These are phyloP conservation scores for Vaccinium macrocarpon DNA, from an alignment of 148 eudicot genomes.

Conservation along the genomic window DNA sequence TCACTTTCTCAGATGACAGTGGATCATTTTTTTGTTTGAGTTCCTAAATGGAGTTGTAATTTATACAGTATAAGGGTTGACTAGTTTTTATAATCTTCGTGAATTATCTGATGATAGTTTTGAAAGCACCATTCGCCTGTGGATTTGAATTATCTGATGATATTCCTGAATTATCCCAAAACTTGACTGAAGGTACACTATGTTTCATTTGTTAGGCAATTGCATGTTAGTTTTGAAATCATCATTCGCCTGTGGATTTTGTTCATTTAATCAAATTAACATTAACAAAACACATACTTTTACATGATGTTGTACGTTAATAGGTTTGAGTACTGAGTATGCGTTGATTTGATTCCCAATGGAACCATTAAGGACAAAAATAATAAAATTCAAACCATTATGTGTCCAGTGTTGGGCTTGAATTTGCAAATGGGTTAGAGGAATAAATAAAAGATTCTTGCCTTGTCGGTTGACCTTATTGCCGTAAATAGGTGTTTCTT, in stretches of 20 bases:
- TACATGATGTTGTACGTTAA: neutral
- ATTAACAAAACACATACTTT: neutral
- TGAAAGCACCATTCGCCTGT: too few species aligned
- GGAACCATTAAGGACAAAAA: neutral
- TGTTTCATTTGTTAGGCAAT: neutral
- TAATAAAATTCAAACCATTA: neutral
- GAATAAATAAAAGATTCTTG: conserved; percentile 3
- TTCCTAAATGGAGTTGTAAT: neutral
- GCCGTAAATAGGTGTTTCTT: neutral
- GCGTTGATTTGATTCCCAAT: neutral
- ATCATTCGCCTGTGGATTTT: neutral
- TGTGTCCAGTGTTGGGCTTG: too few species aligned
- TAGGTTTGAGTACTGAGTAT: neutral
- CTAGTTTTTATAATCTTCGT: neutral
- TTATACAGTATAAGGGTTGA: neutral
- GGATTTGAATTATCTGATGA: neutral
- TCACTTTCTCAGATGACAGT: neutral
- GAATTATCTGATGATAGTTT: neutral
- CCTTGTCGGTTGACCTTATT: neutral
- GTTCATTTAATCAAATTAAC: neutral
- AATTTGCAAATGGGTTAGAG: neutral
- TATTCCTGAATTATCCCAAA: neutral
- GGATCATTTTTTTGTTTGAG: neutral
- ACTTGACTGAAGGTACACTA: neutral
- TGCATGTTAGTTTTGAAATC: neutral